phyloP scores from a whole-genome alignment of 2,329 filamentous ascomycete species.

The Aureobasidium uvarum region DNA sequence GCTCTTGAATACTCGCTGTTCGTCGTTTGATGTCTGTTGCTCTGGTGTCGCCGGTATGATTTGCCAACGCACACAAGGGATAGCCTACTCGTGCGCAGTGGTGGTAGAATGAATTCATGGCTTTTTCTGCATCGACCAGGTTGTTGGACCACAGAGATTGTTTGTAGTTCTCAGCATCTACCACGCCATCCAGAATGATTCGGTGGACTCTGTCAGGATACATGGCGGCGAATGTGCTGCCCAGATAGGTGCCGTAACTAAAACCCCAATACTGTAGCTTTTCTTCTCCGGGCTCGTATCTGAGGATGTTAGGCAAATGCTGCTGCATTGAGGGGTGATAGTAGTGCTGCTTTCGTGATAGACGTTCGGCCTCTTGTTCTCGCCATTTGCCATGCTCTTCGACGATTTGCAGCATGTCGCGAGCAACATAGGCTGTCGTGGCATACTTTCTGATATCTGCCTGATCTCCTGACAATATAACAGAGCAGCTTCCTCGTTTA shows the following conservation, averaged over 20 bases:
- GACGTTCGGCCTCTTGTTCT: slow-evolving; percentile 32
- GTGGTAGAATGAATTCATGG: slow-evolving; percentile 46
- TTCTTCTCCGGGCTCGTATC: not conserved
- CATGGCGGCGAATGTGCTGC: slow-evolving; percentile 49
- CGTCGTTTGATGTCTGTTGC: no score
- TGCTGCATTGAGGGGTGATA: no score
- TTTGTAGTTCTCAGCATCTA: slow-evolving; percentile 50
- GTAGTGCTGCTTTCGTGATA: slow-evolving; percentile 9
- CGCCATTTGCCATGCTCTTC: slow-evolving; percentile 39
- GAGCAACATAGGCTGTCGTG: slow-evolving; percentile 47
- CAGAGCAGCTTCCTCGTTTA: slow-evolving; percentile 33
- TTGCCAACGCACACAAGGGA: no score
- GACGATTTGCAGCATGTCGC: slow-evolving; percentile 51
- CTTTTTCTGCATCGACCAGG: slow-evolving; percentile 53
- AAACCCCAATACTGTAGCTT: slow-evolving; percentile 42
- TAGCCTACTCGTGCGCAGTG: slow-evolving; percentile 28
- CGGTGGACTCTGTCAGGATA: slow-evolving; percentile 47
- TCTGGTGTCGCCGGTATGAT: no score
- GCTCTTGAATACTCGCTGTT: no score
- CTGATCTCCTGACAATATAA: slow-evolving; percentile 12
- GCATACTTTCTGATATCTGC: slow-evolving; percentile 42
- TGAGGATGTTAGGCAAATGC: not conserved
- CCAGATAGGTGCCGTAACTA: slow-evolving; percentile 50
- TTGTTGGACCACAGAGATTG: slow-evolving; percentile 50
- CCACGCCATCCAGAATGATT: slow-evolving; percentile 47